Base-by-base conservation (phyloP, 768 basidiomycete species). In the Boletus coccyginus region DNA sequence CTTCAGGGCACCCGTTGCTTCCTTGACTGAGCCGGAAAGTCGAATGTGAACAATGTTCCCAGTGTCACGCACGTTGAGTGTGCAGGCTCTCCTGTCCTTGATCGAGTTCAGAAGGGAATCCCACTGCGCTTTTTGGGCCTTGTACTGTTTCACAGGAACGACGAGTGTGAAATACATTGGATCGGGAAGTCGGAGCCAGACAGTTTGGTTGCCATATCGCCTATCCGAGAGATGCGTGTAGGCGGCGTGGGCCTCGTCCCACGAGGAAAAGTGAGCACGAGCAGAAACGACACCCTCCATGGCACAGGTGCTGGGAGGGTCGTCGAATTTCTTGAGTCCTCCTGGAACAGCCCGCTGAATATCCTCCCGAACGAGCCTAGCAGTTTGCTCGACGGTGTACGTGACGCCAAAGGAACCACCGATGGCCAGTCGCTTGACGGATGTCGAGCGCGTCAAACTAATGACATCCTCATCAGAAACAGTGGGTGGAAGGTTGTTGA, bases 1-100 rank as follows among this genome's bases (percentile, higher is more conserved):
- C 69, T 85, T 86, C 56, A 87, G 62, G 6, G 77, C 73, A 1
- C 85, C 85, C 1, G 80, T 75, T 2, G 76, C 76, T 59, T 80
- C 78, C 67, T 81, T 81, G 48, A 80, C 78, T 16, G 79, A 73
- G 0, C 85, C 84, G 1, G 71, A 60, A n/a, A 85, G 73, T 5
- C 69, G 75, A 40, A 86, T 74, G 16, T 71, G 67, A 43, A 78
- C 73, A 9, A 44, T 44, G 35, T 63, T 61, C 21, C 60, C 63
- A 10, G 27, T 40, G 27, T 70, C 66, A n/a, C 58, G 62, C 6
- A 78, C 64, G 36, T 66, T 53, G 19, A 80, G 60, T 29, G 70
- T 63, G 38, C 72, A 73, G 0, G 74, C 72, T 50, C 71, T 71
- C 62, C 69, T 71, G 38, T 77, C 67, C 59, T 73, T 74, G 24